phyloP scores from a whole-genome alignment of 129 eudicot genomes.

The Escallonia rubra region DNA sequence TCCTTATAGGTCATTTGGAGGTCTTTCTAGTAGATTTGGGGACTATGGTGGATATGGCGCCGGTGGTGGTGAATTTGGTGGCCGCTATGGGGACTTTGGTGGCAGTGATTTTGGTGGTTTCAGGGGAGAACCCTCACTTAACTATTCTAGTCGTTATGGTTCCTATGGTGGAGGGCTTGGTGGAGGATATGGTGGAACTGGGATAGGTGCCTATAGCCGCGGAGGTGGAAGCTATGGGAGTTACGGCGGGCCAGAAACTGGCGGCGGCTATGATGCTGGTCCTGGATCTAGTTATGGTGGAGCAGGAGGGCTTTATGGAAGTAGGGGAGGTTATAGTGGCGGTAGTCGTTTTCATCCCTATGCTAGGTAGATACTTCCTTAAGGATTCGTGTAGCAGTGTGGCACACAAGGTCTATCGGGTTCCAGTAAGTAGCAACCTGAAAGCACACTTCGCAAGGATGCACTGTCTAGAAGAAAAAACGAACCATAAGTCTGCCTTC shows the following conservation, averaged over 20 bases:
- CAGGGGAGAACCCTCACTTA: conserved; percentile 67
- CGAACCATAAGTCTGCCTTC: no score
- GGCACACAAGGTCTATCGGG: conserved; percentile 17
- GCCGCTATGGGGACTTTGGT: conserved; percentile 58
- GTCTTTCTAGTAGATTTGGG: conserved; percentile 52
- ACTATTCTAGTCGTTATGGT: conserved; percentile 69
- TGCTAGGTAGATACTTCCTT: conserved; percentile 47
- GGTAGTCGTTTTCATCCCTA: conserved; percentile 91
- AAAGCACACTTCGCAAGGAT: conserved; percentile 23
- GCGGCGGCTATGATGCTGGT: conserved; percentile 53
- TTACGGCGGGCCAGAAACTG: conserved; percentile 53
- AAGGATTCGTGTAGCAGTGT: conserved; percentile 32
- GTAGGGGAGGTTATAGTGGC: conserved; percentile 65
- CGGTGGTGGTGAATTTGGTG: conserved; percentile 44
- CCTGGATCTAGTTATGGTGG: conserved; percentile 66
- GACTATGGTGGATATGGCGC: conserved; percentile 60
- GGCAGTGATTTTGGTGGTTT: conserved; percentile 52
- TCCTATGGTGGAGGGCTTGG: conserved; percentile 54
- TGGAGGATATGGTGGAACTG: conserved; percentile 60
- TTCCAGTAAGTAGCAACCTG: conserved; percentile 10
- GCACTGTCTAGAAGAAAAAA: conserved; percentile 19
- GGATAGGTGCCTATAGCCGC: conserved; percentile 67
- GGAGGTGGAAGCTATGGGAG: conserved; percentile 60
- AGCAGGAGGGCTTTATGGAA: conserved; percentile 61
- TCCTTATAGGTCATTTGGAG: conserved; percentile 72